Base-by-base conservation (phyloP, 805 yeast species). In the Dipodascopsis uninucleata region DNA sequence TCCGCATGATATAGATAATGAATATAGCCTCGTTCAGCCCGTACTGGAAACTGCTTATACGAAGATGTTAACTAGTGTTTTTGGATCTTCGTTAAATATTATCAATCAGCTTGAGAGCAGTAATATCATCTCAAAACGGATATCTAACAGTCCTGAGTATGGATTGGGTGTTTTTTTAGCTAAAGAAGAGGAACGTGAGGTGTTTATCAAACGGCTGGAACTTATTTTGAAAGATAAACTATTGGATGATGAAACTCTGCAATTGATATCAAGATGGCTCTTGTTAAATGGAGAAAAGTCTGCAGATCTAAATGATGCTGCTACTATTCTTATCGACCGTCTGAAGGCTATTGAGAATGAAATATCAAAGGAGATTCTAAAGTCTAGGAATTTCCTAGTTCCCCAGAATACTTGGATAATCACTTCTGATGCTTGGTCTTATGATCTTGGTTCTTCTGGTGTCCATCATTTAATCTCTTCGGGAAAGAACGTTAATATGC, bases 401-500 rank as follows among this genome's bases (percentile, higher is more conserved):
- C 62, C 71, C 43, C 70, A 71, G 39, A 71, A 83, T 9, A 71
- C 76, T 41, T 90, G 97, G 97, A 71, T 90, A 48, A 71, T 90
- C 45, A 96, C 97, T 25, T 87, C 96, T 16, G 97, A 90, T 64
- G 79, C 93, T 25, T 90, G 97, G 97, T 77, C 96, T 17, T 88
- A 82, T 62, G 97, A 90, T 68, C 70, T 86, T 57, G 97, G 97
- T 33, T 72, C 84, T 51, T 83, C 96, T 4, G 96, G 97, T 62
- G 81, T 90, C 40, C 97, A 90, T 64, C 82, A 82, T 57, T 81
- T 87, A 3, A 70, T 90, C 35, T 68, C 88, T 22, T 79, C 89
- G 0, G 81, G 81, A 36, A 74, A 79, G 62, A 85, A 87, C 61
- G 68, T 90, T 56, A 90, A 90, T 63, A 75, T 90, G 76, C 75